A percentile compares a stretch with the other conserved stretches of the same genome.
These are phyloP conservation scores for Nicotiana rustica DNA, from an alignment of 305 asterid species.

Conservation along the genomic window DNA sequence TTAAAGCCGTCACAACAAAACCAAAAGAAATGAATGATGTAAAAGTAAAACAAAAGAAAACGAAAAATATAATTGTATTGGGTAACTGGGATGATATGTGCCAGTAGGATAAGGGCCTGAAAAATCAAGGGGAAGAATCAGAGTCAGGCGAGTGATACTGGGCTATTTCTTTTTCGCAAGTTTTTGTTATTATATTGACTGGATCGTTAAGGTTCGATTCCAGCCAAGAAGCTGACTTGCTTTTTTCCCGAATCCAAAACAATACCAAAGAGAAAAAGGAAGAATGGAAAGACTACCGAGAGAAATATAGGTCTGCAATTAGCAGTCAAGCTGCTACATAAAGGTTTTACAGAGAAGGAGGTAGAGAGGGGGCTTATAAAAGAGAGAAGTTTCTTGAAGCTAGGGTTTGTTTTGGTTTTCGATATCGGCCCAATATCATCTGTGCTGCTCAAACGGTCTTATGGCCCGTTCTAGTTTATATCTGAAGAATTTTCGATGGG, in stretches of 20 bases:
- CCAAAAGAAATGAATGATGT: neutral
- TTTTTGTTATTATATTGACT: constrained; percentile 28
- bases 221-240: constrained; percentile 40
- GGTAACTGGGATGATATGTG: neutral
- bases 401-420: neutral
- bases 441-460: neutral
- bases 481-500: no score
- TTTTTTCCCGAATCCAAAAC: neutral
- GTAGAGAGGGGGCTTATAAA: neutral
- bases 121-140: neutral
- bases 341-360: neutral
- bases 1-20: neutral
- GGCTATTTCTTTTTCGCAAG: constrained; percentile 33
- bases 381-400: neutral
- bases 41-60: no score
- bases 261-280: neutral
- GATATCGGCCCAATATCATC: neutral
- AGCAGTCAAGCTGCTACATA: neutral
- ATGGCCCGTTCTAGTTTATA: neutral
- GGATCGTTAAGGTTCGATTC: constrained; percentile 24
- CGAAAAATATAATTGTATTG: neutral
- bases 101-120: constrained; percentile 38
- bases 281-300: neutral
- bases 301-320: neutral
- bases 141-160: constrained; percentile 40